These are phyloP conservation scores for Fusarium ambrosium DNA, from an alignment of 2,329 filamentous ascomycete genomes.

Conservation along the genomic window DNA sequence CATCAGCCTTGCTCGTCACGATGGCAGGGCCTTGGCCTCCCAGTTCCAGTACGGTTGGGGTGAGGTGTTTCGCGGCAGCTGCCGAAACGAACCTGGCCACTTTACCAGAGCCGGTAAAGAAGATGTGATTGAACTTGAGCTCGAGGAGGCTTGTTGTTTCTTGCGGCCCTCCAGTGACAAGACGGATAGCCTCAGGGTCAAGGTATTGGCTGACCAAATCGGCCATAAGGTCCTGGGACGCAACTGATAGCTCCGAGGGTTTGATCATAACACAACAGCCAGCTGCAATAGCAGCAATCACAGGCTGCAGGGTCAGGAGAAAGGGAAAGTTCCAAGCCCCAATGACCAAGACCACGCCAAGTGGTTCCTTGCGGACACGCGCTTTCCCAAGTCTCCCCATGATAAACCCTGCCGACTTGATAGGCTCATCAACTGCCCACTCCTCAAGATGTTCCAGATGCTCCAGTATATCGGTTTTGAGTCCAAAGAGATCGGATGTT, in stretches of 20 bases:
- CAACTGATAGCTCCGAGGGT: slow-evolving; percentile 56
- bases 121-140: slow-evolving; percentile 59
- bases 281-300: slow-evolving; percentile 59
- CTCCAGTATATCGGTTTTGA: slow-evolving; percentile 54
- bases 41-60: slow-evolving; percentile 59
- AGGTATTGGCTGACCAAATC: slow-evolving; percentile 58
- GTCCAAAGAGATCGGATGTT: slow-evolving; percentile 47
- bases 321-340: slow-evolving; percentile 63
- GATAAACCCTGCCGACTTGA: slow-evolving; percentile 46
- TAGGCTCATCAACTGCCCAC: slow-evolving; percentile 54
- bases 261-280: slow-evolving; percentile 59
- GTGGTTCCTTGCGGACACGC: slow-evolving; percentile 57
- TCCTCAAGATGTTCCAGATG: slow-evolving; percentile 55
- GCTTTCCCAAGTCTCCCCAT: slow-evolving; percentile 48
- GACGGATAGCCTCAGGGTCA: slow-evolving; percentile 53
- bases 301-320: slow-evolving; percentile 53
- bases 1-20: slow-evolving; percentile 55
- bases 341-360: slow-evolving; percentile 60
- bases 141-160: slow-evolving; percentile 55
- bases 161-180: slow-evolving; percentile 53
- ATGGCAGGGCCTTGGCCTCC: slow-evolving; percentile 62
- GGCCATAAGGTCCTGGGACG: slow-evolving; percentile 53
- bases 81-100: slow-evolving; percentile 55
- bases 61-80: slow-evolving; percentile 61
- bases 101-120: slow-evolving; percentile 58